Evolutionary conservation across 257 asterid species (phyloP), one percentile per base, ranked within the genome.

Genomic region (Fraxinus quadrangulata): DNA sequence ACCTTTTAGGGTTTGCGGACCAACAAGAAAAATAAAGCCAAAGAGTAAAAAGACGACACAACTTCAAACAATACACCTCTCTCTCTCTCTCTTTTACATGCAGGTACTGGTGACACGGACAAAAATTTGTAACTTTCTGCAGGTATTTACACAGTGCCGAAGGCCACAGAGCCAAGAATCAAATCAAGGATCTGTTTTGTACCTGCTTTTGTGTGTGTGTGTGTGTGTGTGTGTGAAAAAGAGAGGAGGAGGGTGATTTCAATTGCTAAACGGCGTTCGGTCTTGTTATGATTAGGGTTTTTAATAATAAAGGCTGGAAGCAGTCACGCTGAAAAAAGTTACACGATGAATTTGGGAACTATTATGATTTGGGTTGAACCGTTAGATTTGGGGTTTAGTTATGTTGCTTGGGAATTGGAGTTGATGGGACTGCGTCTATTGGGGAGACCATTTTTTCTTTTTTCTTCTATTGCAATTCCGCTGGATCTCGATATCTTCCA

Each of bases 401-500:
- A 47, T 14, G 59, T 63, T 63, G 36, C 8, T 63, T 63, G 69
- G 69, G 34, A 63, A 63, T 63, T 63, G 69, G 69, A 63, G 69
- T 31, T 63, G 34, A 26, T 63, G 36, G 69, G 69, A 63, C 69
- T 63, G 69, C 69, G 69, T 26, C 69, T 63, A 63, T 24, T 7
- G 69, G 34, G 34, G 69, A 63, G 33, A 12, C 69, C 69, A 63
- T 24, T 12, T 11, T 63, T 59, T 24, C 12, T 8, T 24, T 16
- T 59, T 24, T 26, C 36, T 24, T 16, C 68, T 47, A 7, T 47
- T 47, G 21, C n/a, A 47, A 16, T 47, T 47, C 59, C 17, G 51
- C 51, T 42, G 14, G 17, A 42, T 42, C 21, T 19, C 63, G 23
- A 51, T 51, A 4, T 51, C 13, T 12, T 1, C 51, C 51, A 42